Conservation (phyloP, 176 grass and related monocot species). For the Dendrocalamus sinicus region DNA sequence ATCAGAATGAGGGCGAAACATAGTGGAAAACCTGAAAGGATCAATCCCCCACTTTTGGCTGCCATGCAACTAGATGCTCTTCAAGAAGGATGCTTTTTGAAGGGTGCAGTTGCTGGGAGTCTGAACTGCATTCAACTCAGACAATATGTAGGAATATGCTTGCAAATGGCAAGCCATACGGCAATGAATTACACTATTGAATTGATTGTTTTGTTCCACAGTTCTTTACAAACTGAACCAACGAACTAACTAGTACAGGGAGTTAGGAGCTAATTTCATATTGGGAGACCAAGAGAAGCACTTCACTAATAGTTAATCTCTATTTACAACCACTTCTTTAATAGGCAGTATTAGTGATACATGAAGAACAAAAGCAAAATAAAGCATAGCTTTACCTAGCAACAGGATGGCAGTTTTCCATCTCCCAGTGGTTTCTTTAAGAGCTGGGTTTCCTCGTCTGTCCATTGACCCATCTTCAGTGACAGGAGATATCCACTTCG, state of each 20-base stretch:
- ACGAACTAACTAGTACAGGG: neutral
- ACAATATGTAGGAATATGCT: neutral
- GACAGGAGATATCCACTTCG: constrained; percentile 41
- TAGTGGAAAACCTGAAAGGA: constrained; percentile 31
- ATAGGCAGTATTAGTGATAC: neutral
- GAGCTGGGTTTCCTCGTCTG: constrained; percentile 61
- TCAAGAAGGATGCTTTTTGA: constrained; percentile 28
- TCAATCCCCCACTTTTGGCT: constrained; percentile 22
- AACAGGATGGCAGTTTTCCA: constrained; percentile 69
- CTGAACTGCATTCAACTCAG: constrained; percentile 30
- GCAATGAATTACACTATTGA: neutral
- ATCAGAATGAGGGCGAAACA: constrained; percentile 16
- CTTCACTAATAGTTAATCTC: neutral
- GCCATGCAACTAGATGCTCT: constrained; percentile 10
- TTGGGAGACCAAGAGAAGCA: neutral
- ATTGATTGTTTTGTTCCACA: neutral
- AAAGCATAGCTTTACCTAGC: constrained; percentile 56
- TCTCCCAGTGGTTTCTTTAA: constrained; percentile 61
- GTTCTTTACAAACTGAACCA: neutral
- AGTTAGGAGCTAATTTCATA: neutral
- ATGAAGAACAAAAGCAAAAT: neutral
- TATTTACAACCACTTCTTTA: neutral
- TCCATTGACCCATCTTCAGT: constrained; percentile 81
- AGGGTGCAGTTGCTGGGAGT: constrained; percentile 13
- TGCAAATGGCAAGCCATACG: neutral